Conservation (phyloP, 164 flowering plant genomes). For the Annona cherimola region DNA sequence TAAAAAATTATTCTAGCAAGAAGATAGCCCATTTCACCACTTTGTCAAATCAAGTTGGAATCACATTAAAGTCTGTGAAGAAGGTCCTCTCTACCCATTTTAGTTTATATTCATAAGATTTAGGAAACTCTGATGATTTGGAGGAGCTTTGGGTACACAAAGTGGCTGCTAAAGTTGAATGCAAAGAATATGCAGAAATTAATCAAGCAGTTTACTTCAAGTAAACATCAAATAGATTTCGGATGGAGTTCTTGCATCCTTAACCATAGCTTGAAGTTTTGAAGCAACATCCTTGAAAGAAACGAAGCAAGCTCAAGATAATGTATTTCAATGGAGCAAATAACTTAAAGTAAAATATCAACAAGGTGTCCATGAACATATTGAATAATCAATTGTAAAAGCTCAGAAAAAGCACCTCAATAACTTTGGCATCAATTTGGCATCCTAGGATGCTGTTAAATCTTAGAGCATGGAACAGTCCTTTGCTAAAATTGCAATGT, state of each 20-base stretch:
- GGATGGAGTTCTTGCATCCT: constrained; percentile 60
- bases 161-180: too few species aligned
- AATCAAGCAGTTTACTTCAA: too few species aligned
- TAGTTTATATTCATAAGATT: too few species aligned
- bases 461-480: constrained; percentile 60
- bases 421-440: constrained; percentile 32
- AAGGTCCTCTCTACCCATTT: too few species aligned
- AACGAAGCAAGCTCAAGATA: constrained; percentile 3
- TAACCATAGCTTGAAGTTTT: constrained; percentile 47
- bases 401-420: constrained; percentile 44
- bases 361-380: neutral
- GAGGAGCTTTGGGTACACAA: too few species aligned
- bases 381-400: neutral
- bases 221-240: constrained; percentile 40
- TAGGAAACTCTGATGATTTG: too few species aligned
- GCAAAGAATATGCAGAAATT: too few species aligned
- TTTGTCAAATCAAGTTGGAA: too few species aligned
- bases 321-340: neutral
- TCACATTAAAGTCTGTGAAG: too few species aligned
- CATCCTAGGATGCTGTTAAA: constrained; percentile 60
- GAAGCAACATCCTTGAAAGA: constrained; percentile 43
- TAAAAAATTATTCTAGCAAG: too few species aligned
- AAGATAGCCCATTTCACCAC: too few species aligned
- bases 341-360: neutral
- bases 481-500: constrained; percentile 18